Evolutionary conservation across 2,329 filamentous ascomycete species (phyloP).

Genomic region (Camillea tinctor): DNA sequence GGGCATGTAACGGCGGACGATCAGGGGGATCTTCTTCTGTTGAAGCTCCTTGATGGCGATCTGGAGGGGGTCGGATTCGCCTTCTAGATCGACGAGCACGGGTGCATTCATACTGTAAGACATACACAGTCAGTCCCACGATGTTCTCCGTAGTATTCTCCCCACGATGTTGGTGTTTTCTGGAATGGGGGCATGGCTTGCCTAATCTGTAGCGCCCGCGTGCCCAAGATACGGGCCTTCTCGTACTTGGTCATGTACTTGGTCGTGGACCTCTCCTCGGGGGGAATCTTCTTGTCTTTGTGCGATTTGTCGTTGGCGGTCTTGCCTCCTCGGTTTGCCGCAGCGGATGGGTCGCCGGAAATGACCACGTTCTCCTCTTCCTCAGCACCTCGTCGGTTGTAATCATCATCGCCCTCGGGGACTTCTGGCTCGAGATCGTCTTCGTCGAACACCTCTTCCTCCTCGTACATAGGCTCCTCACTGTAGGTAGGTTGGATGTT

Average conservation of each 20-base stretch:
- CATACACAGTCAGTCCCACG: slow-evolving; percentile 21
- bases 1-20: slow-evolving; percentile 91
- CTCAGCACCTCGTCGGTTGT: slow-evolving; percentile 52
- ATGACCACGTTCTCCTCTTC: slow-evolving; percentile 59
- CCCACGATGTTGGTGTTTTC: neutral
- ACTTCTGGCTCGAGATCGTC: slow-evolving; percentile 57
- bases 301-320: slow-evolving; percentile 49
- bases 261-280: slow-evolving; percentile 85
- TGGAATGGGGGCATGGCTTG: slow-evolving; percentile 1
- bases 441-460: slow-evolving; percentile 60
- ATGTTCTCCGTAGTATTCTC: no score
- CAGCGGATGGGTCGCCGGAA: slow-evolving; percentile 61
- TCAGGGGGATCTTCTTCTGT: slow-evolving; percentile 97
- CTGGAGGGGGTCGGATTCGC: slow-evolving; percentile 94
- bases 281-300: slow-evolving; percentile 85
- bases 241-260: slow-evolving; percentile 99
- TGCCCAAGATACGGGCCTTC: slow-evolving; percentile 87
- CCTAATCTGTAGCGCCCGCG: slow-evolving; percentile 88
- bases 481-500: slow-evolving; percentile 36
- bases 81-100: slow-evolving; percentile 92
- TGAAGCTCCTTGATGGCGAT: slow-evolving; percentile 97
- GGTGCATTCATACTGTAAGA: slow-evolving; percentile 81
- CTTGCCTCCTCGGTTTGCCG: slow-evolving; percentile 52
- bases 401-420: slow-evolving; percentile 49
- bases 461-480: slow-evolving; percentile 71